These are phyloP conservation scores for Suillus sp. DNA, from an alignment of 768 basidiomycete species.

Conservation along the genomic window DNA sequence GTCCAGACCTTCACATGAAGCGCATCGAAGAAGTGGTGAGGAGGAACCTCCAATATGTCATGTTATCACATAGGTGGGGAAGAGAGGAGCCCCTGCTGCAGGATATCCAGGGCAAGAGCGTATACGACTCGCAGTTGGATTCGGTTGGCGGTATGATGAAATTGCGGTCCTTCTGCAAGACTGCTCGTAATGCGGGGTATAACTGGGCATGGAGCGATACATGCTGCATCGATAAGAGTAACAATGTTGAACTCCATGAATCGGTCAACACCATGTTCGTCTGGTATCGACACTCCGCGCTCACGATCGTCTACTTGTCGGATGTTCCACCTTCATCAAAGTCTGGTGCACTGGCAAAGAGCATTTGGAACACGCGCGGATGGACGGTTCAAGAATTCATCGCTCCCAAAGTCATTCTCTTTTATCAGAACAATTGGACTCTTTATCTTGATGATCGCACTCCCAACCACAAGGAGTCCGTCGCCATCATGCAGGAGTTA, in stretches of 20 bases:
- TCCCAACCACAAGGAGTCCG: neutral
- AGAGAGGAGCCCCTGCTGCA: no score
- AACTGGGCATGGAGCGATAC: neutral
- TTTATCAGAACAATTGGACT: neutral
- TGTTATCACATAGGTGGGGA: no score
- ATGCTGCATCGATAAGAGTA: neutral
- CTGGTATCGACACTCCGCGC: neutral
- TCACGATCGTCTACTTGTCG: neutral
- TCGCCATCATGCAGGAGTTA: neutral
- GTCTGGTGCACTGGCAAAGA: neutral
- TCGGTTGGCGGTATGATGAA: neutral
- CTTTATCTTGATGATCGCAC: neutral
- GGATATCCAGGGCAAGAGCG: neutral
- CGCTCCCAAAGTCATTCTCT: neutral
- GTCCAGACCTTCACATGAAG: no score
- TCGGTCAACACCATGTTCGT: neutral
- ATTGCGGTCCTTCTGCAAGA: neutral
- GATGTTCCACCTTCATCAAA: neutral
- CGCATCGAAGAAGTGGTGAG: no score
- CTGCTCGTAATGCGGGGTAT: neutral
- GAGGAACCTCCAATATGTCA: no score
- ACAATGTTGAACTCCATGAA: neutral
- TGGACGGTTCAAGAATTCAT: neutral
- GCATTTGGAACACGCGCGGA: neutral
- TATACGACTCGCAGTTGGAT: neutral